These are phyloP conservation scores for Fraxinus latifolia DNA, from an alignment of 305 asterid genomes.

Conservation along the genomic window DNA sequence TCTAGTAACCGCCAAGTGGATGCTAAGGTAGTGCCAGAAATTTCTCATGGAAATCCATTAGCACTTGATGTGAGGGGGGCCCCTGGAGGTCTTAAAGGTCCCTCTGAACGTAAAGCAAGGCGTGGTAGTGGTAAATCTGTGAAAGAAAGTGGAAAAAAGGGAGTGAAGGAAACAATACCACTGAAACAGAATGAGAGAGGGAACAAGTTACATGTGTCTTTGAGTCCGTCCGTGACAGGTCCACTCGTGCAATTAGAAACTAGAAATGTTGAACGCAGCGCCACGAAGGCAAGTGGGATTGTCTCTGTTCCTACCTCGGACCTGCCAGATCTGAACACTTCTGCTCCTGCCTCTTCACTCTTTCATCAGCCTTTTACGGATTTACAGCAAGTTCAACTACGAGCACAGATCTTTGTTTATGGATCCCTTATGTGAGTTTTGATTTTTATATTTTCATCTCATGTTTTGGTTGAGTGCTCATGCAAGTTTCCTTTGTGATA, in stretches of 20 bases:
- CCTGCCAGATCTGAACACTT: conserved; percentile 81
- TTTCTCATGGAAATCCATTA: conserved; percentile 42
- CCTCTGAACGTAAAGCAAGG: conserved; percentile 68
- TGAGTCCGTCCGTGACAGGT: conserved; percentile 49
- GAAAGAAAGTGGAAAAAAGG: conserved; percentile 67
- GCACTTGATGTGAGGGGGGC: conserved; percentile 37
- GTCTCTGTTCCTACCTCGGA: conserved; percentile 56
- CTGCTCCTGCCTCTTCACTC: conserved; percentile 52
- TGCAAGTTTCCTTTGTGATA: conserved; percentile 2
- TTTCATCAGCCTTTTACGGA: conserved; percentile 95
- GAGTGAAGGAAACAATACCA: conserved; percentile 51
- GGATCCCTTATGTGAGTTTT: conserved; percentile 93
- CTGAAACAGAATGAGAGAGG: conserved; percentile 49
- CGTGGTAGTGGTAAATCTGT: conserved; percentile 61
- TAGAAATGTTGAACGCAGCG: conserved; percentile 31
- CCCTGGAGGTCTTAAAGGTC: conserved; percentile 43
- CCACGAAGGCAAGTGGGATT: conserved; percentile 46
- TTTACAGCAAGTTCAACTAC: conserved; percentile 90
- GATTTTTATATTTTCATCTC: conserved; percentile 1
- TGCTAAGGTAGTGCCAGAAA: conserved; percentile 39
- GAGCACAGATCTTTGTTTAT: conserved; percentile 96
- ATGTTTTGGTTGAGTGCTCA: conserved; percentile 5
- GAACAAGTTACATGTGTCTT: conserved; percentile 40
- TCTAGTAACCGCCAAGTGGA: conserved; percentile 45
- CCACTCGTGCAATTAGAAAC: conserved; percentile 53